Evolutionary conservation across 2,329 filamentous ascomycete species (phyloP), one percentile per base, ranked within the genome.

Genomic region (Gyromitra esculenta): DNA sequence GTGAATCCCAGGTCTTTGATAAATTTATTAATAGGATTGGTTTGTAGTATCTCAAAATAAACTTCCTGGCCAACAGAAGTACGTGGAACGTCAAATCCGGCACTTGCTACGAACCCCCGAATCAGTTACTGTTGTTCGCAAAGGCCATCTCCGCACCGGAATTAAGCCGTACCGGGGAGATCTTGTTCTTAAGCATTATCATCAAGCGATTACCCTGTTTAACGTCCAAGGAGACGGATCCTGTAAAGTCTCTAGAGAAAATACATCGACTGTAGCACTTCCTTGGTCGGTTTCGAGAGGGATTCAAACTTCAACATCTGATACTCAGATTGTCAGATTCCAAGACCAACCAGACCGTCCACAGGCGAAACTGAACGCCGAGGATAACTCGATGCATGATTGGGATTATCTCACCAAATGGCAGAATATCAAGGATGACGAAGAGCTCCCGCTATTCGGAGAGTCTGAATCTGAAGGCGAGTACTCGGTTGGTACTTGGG

Each of bases 321-420:
- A 78, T 48, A 39, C 70, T 7, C 75, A 79, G 50, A 52, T 78
- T n/a, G 50, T 76, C 50, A 48, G 52, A 21, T 78, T 78, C 18
- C 13, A 48, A 13, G 54, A 77, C 11, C 6, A 67, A 11, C 45
- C 77, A 15, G 52, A 60, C 5, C 15, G 9, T 7, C 45, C 64
- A 31, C 66, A 62, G 11, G 67, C 62, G 3, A 15, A 41, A 5
- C 21, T 67, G 18, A 52, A 54, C 9, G 5, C n/a, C 1, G 62
- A 57, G 9, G 73, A 77, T 43, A 79, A 79, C 45, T 71, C 66
- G 1, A n/a, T 57, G 2, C 63, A 70, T 37, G 68, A 78, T 9
- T 79, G 64, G 73, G 77, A 80, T 37, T 77, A 78, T 37, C 72
- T 80, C 5, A 52, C 65, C 6, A 80, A 80, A 62, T 80, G 79